These are phyloP conservation scores for Aegilops longissima DNA, from an alignment of 176 grass and related monocot species.

Conservation along the genomic window DNA sequence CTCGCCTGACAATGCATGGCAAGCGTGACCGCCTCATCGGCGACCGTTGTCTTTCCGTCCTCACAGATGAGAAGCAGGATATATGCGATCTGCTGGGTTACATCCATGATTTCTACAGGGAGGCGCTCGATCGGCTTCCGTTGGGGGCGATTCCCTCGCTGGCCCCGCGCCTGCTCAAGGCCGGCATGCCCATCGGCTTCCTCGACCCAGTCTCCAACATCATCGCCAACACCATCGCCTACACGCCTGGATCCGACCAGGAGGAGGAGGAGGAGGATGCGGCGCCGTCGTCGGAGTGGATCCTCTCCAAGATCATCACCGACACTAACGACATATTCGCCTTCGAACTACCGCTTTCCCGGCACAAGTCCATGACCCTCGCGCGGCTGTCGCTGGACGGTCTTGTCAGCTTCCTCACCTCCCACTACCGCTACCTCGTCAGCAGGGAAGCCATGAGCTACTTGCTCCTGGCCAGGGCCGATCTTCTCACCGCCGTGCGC, in stretches of 20 bases:
- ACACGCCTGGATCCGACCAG: not conserved
- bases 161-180: not conserved
- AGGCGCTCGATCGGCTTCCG: not conserved
- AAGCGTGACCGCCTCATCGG: not conserved
- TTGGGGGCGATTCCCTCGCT: not conserved
- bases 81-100: not conserved
- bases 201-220: slow-evolving; percentile 30
- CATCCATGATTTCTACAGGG: slow-evolving; percentile 16
- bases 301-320: slow-evolving; percentile 14
- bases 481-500: not conserved
- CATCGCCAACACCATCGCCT: not conserved
- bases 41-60: not conserved
- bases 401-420: not conserved
- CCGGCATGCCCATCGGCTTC: slow-evolving; percentile 4
- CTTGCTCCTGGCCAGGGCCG: not conserved
- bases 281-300: not conserved
- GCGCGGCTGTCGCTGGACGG: slow-evolving; percentile 18
- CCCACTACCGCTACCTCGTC: not conserved
- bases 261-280: not conserved
- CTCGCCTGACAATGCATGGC: not conserved
- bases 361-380: not conserved
- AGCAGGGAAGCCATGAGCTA: not conserved
- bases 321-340: not conserved
- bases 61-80: not conserved
- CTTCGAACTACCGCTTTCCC: not conserved